Conservation (phyloP, 2,329 filamentous ascomycete species). For the Beauveria varroae region DNA sequence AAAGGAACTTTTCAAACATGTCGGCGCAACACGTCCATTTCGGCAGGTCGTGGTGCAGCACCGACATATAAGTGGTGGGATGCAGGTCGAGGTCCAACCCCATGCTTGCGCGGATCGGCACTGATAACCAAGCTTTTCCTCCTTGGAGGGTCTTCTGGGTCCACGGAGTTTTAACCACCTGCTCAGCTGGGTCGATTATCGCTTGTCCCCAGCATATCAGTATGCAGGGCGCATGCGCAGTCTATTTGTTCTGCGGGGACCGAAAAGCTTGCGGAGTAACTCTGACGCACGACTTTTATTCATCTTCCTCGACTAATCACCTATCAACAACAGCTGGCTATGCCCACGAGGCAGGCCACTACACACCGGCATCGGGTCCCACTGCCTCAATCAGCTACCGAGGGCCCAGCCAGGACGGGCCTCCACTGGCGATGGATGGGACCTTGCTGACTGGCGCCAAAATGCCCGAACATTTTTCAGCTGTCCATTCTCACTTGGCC, state of each 20-base stretch:
- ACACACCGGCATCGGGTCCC: not conserved
- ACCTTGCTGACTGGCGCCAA: not conserved
- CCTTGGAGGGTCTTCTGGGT: not conserved
- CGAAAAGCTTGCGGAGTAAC: not conserved
- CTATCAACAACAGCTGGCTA: not conserved
- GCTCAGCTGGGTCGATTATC: not conserved
- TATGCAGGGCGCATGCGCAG: not conserved
- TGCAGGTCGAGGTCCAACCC: not conserved
- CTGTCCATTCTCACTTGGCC: not conserved
- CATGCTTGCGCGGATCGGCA: constrained; percentile 3
- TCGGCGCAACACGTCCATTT: constrained; percentile 1
- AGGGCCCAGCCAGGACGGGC: not conserved
- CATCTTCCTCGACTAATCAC: not conserved
- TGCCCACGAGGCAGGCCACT: not conserved
- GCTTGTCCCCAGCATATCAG: not conserved
- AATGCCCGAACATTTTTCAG: not conserved
- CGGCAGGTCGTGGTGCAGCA: constrained; percentile 10
- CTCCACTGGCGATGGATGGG: not conserved
- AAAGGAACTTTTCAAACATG: not conserved
- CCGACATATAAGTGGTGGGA: constrained; percentile 7
- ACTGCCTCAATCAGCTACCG: not conserved
- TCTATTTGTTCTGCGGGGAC: not conserved
- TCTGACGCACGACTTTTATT: too few relatives aligned
- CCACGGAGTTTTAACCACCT: not conserved
- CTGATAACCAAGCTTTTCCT: not conserved